Evolutionary conservation across 768 basidiomycete species (phyloP).

Genomic region (Mycena maculata): DNA sequence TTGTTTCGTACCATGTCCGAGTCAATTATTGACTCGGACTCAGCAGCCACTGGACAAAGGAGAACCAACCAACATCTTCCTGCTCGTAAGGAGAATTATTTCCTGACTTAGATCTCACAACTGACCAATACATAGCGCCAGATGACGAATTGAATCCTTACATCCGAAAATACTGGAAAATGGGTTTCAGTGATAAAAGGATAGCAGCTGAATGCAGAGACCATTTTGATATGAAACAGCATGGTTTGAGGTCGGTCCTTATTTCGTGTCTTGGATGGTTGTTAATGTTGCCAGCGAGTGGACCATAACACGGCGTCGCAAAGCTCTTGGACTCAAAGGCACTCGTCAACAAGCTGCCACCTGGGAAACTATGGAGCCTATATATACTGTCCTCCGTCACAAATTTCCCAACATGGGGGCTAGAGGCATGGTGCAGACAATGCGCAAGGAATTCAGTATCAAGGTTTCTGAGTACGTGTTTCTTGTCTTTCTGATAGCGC

Average conservation of each 20-base stretch:
- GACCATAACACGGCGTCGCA: slow-evolving; percentile 8
- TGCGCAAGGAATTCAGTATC: slow-evolving; percentile 18
- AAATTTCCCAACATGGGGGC: slow-evolving; percentile 23
- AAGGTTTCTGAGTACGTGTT: slow-evolving; percentile 34
- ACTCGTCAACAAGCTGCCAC: slow-evolving; percentile 21
- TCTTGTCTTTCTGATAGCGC: background rate
- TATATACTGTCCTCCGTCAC: background rate
- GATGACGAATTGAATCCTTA: slow-evolving; percentile 6
- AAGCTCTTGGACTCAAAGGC: slow-evolving; percentile 7
- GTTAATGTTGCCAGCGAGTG: background rate
- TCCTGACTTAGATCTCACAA: background rate
- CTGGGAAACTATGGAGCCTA: background rate
- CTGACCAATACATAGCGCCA: slow-evolving; percentile 4
- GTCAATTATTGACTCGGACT: too few species aligned
- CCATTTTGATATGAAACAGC: too few species aligned
- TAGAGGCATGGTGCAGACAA: slow-evolving; percentile 3
- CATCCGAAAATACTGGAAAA: too few species aligned
- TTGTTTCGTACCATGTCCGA: too few species aligned
- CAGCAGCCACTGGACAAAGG: too few species aligned
- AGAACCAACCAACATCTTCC: background rate
- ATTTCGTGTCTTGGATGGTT: too few species aligned
- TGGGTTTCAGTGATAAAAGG: too few species aligned
- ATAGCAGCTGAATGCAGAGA: too few species aligned
- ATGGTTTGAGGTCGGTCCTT: slow-evolving; percentile 1
- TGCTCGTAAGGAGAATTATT: background rate